Base-by-base conservation (phyloP, 2,329 filamentous ascomycete genomes). In the Talaromyces sp. region DNA sequence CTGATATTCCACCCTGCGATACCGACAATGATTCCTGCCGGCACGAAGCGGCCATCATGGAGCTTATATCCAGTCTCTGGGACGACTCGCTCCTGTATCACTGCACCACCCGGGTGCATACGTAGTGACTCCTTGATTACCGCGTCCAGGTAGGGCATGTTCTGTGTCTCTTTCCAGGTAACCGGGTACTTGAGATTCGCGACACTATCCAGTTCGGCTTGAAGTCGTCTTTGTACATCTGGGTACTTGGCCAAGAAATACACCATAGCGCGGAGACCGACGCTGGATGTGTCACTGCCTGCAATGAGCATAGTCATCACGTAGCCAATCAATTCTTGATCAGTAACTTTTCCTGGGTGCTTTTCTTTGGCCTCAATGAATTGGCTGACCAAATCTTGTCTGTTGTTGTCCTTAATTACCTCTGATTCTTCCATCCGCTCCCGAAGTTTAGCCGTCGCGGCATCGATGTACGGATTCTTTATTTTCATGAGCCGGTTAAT, bases 1-100 rank as follows among this genome's bases (percentile, higher is more conserved):
- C 79, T 75, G 19, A 81, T 67, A 4, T 73, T 75, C 63, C 78
- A 78, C 2, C 77, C 70, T 55, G 75, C 78, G 59, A 75, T 74
- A 36, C 77, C 80, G 7, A 85, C 73, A 49, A 78, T 72, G 1
- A 78, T 80, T 27, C 81, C 81, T 49, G 71, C 76, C 0, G 82
- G 81, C 19, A 83, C 73, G 65, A 71, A 77, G 39, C 49, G 17
- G 47, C 75, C 67, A n/a, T 71, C 74, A 51, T 72, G 71, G 25
- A 79, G 69, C 7, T 72, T 67, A 55, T 76, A 74, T 54, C 77
- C 78, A 17, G 73, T 73, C 2, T 70, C 66, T 7, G 78, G 77
- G 15, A 77, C 72, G 1, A 72, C 61, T 49, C 72, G 72, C 39
- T 66, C 68, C 64, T 77, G 70, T 13, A 75, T 67, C 0, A 75